Evolutionary conservation across 2,329 filamentous ascomycete genomes (phyloP).

Genomic region (Akanthomyces muscarius): DNA sequence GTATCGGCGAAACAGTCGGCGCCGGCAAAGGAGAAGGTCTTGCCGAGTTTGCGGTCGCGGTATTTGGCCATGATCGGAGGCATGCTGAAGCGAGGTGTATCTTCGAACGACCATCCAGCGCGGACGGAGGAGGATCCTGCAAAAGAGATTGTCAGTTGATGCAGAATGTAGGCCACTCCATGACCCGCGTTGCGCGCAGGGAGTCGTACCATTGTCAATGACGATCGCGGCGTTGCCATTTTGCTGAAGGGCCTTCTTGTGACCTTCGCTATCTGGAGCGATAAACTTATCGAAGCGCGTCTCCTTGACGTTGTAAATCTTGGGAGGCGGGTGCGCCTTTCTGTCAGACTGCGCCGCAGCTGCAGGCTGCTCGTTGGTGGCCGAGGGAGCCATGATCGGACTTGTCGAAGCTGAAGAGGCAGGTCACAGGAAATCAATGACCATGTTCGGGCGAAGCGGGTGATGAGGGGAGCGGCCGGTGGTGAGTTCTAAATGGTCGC

Average conservation of each 20-base stretch:
- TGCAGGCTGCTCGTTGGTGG: slow-evolving; percentile 41
- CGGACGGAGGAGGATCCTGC: slow-evolving; percentile 82
- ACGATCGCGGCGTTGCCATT: slow-evolving; percentile 72
- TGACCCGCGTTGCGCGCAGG: not conserved
- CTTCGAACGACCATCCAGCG: slow-evolving; percentile 94
- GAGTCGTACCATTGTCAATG: slow-evolving; percentile 85
- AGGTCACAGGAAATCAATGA: slow-evolving; percentile 4
- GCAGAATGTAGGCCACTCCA: not conserved
- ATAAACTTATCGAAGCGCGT: slow-evolving; percentile 55
- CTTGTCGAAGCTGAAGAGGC: slow-evolving; percentile 4
- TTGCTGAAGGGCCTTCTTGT: slow-evolving; percentile 60
- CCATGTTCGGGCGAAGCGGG: slow-evolving; percentile 16
- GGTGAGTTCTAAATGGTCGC: slow-evolving; percentile 13
- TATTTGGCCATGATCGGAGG: slow-evolving; percentile 94
- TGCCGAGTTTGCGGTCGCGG: slow-evolving; percentile 86
- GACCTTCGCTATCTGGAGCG: slow-evolving; percentile 60
- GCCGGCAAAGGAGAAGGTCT: slow-evolving; percentile 88
- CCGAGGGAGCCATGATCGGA: slow-evolving; percentile 49
- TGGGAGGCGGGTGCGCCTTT: slow-evolving; percentile 49
- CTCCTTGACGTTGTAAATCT: slow-evolving; percentile 59
- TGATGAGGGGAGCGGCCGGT: slow-evolving; percentile 16
- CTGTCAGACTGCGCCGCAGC: slow-evolving; percentile 29
- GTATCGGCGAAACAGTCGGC: slow-evolving; percentile 93
- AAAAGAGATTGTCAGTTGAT: not conserved
- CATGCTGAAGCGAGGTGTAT: slow-evolving; percentile 71